phyloP scores from a whole-genome alignment of 164 flowering plant species.

The Kalanchoe fedtschenkoi region DNA sequence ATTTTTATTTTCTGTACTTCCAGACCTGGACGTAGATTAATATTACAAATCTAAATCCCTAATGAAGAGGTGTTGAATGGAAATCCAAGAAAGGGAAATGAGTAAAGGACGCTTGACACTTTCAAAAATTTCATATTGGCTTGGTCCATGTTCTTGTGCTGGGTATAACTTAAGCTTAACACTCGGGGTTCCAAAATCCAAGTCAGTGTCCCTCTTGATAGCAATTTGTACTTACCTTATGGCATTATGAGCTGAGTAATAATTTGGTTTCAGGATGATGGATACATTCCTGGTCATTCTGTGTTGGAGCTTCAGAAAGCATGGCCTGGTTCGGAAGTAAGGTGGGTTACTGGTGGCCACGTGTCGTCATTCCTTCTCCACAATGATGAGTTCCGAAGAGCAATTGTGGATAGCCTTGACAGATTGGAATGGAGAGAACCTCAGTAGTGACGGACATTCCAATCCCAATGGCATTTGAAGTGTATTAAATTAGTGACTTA shows the following conservation, averaged over 20 bases:
- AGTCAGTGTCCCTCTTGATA: no score
- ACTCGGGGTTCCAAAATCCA: no score
- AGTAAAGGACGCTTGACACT: no score
- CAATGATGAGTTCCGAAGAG: slow-evolving; percentile 68
- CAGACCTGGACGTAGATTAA: no score
- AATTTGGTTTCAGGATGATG: slow-evolving; percentile 65
- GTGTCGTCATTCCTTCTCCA: slow-evolving; percentile 92
- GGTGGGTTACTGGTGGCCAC: slow-evolving; percentile 99
- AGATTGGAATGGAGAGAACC: slow-evolving; percentile 66
- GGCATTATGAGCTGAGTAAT: not conserved
- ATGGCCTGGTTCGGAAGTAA: slow-evolving; percentile 98
- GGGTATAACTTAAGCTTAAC: no score
- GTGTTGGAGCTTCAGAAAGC: slow-evolving; percentile 89
- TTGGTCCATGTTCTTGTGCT: no score
- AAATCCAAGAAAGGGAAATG: no score
- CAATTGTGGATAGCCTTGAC: slow-evolving; percentile 74
- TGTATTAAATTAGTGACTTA: not conserved
- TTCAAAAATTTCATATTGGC: no score
- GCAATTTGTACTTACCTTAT: not conserved
- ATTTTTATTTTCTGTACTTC: no score
- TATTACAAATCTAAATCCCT: no score
- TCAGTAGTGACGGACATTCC: slow-evolving; percentile 17
- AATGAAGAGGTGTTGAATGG: no score
- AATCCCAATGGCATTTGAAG: not conserved
- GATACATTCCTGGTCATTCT: slow-evolving; percentile 89